Evolutionary conservation across 1,284 basidiomycete genomes (phyloP).

Genomic region (Inonotus obliquus): DNA sequence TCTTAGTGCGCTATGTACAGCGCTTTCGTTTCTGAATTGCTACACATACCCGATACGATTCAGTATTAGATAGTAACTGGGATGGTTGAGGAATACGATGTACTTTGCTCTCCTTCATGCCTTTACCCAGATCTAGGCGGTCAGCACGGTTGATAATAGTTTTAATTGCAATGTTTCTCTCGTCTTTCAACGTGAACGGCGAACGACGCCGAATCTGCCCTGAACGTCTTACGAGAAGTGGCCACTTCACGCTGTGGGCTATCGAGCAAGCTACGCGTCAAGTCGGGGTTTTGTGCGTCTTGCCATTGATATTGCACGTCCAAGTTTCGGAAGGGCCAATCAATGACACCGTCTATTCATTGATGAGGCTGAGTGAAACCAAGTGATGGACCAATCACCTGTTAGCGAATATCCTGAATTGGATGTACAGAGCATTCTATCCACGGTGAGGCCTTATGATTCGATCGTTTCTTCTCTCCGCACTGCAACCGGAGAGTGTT

Average conservation of each 20-base stretch:
- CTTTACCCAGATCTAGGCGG: too few relatives aligned
- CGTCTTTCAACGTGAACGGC: neutral
- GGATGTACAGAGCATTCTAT: neutral
- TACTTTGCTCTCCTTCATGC: constrained; percentile 4
- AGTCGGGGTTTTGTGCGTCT: neutral
- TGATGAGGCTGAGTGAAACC: neutral
- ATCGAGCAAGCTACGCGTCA: neutral
- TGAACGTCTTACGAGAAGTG: neutral
- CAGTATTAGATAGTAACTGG: neutral
- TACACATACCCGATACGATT: too few relatives aligned
- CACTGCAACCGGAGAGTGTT: too few relatives aligned
- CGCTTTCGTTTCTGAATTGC: constrained; percentile 10
- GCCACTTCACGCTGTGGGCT: neutral
- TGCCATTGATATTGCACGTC: neutral
- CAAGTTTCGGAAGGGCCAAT: neutral
- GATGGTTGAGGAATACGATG: neutral
- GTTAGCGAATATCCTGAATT: neutral
- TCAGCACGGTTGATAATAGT: neutral
- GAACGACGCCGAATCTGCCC: constrained; percentile 12
- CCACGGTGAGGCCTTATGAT: neutral
- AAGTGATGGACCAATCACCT: too few relatives aligned
- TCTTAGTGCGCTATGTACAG: neutral
- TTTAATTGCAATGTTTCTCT: constrained; percentile 4
- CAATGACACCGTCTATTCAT: neutral
- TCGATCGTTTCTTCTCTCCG: neutral